Percentiles rank a stretch among this genome's conserved stretches.
Conservation (phyloP, 805 yeast species). For the Wickerhamomyces queroliae region DNA sequence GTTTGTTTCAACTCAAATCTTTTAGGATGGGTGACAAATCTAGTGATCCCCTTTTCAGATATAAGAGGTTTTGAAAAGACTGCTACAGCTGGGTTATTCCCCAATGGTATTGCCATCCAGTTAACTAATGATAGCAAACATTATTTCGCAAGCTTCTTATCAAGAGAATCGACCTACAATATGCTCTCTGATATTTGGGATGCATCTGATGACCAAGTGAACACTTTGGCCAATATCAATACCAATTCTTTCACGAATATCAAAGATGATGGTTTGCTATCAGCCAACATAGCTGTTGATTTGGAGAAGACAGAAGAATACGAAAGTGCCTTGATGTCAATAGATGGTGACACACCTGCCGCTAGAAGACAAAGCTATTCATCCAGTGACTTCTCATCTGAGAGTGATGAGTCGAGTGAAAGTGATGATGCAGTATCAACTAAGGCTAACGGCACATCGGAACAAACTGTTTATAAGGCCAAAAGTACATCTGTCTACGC, state of each 20-base stretch:
- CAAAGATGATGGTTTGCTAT: constrained; percentile 9
- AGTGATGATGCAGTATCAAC: constrained; percentile 10
- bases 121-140: constrained; percentile 44
- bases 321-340: constrained; percentile 36
- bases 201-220: constrained; percentile 10
- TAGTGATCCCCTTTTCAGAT: constrained; percentile 67
- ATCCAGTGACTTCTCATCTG: constrained; percentile 18
- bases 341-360: constrained; percentile 31
- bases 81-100: constrained; percentile 83
- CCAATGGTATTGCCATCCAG: constrained; percentile 64
- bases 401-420: constrained; percentile 19
- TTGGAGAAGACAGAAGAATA: constrained; percentile 17
- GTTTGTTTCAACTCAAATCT: constrained; percentile 84
- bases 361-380: constrained; percentile 14
- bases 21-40: constrained; percentile 85
- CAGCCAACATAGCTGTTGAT: constrained; percentile 12
- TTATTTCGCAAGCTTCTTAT: constrained; percentile 80
- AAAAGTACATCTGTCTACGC: constrained; percentile 33
- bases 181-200: constrained; percentile 36
- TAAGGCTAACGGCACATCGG: constrained; percentile 3
- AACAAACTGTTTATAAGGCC: constrained; percentile 27
- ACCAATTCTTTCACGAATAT: constrained; percentile 2
- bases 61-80: constrained; percentile 72
- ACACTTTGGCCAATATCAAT: neutral
- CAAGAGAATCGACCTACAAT: constrained; percentile 73